phyloP scores from a whole-genome alignment of 2,329 filamentous ascomycete species.

The Ophiobolus disseminans region DNA sequence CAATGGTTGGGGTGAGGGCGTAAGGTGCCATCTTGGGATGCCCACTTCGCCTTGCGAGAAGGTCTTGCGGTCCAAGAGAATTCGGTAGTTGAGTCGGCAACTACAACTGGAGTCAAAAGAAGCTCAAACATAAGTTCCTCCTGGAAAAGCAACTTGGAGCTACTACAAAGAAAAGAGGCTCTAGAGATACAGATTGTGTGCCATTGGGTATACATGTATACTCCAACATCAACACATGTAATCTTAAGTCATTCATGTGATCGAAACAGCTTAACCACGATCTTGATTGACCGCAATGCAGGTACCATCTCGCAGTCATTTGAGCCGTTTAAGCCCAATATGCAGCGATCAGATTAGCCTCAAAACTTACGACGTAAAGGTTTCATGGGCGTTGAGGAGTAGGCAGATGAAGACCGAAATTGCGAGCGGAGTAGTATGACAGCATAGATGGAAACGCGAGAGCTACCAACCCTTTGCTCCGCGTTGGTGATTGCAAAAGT shows the following conservation, averaged over 20 bases:
- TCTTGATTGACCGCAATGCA: too few species aligned
- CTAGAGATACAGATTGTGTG: background rate
- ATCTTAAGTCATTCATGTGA: too few species aligned
- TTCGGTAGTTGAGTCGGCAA: too few species aligned
- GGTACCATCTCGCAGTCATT: too few species aligned
- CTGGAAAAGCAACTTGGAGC: background rate
- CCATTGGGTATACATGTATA: background rate
- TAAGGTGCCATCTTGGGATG: slow-evolving; percentile 21
- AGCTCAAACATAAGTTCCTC: background rate
- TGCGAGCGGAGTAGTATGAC: background rate
- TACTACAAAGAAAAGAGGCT: background rate
- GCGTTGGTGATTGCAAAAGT: background rate
- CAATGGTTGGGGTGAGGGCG: slow-evolving; percentile 23
- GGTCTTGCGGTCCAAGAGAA: too few species aligned
- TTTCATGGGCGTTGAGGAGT: background rate
- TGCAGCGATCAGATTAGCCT: background rate
- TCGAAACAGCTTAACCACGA: too few species aligned
- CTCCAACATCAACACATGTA: background rate
- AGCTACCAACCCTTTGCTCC: background rate
- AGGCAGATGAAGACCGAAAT: background rate
- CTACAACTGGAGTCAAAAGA: too few species aligned
- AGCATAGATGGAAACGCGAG: too few species aligned
- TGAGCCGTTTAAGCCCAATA: background rate
- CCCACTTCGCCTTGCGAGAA: too few species aligned
- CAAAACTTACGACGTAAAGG: background rate